phyloP scores from a whole-genome alignment of 179 eudicot species.

The Pouteria campechiana region DNA sequence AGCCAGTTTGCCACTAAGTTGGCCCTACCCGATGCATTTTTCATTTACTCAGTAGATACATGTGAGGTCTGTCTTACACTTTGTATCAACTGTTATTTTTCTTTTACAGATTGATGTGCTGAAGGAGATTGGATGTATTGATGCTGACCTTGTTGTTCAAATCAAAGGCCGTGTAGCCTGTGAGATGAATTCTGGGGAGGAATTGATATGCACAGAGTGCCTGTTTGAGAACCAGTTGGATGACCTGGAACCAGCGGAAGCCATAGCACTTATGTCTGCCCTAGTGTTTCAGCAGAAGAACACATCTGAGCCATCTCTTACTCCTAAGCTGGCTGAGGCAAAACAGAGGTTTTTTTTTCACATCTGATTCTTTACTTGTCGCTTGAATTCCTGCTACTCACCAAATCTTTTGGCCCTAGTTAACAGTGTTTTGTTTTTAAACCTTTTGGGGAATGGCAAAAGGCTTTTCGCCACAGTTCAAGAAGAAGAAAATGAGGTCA shows the following conservation, averaged over 20 bases:
- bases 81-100: not conserved
- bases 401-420: no score
- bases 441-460: no score
- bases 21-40: not conserved
- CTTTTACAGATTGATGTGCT: slow-evolving; percentile 75
- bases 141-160: slow-evolving; percentile 93
- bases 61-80: not conserved
- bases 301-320: slow-evolving; percentile 80
- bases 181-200: slow-evolving; percentile 99
- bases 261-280: slow-evolving; percentile 96
- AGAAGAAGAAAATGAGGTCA: no score
- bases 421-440: no score
- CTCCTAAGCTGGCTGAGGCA: slow-evolving; percentile 74
- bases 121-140: slow-evolving; percentile 82
- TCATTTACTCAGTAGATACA: slow-evolving; percentile 1
- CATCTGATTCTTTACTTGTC: not conserved
- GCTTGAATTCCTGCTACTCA: not conserved
- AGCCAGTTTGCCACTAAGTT: not conserved
- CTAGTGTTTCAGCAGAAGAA: slow-evolving; percentile 97
- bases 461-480: no score
- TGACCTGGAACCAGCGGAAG: slow-evolving; percentile 96
- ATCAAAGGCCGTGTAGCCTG: slow-evolving; percentile 99
- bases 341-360: slow-evolving; percentile 38
- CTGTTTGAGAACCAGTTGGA: slow-evolving; percentile 95
- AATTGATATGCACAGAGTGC: slow-evolving; percentile 92